A percentile compares a stretch with the other conserved stretches of the same genome.
Evolutionary conservation across 805 yeast species (phyloP).

Genomic region (Myxozyma neglecta): DNA sequence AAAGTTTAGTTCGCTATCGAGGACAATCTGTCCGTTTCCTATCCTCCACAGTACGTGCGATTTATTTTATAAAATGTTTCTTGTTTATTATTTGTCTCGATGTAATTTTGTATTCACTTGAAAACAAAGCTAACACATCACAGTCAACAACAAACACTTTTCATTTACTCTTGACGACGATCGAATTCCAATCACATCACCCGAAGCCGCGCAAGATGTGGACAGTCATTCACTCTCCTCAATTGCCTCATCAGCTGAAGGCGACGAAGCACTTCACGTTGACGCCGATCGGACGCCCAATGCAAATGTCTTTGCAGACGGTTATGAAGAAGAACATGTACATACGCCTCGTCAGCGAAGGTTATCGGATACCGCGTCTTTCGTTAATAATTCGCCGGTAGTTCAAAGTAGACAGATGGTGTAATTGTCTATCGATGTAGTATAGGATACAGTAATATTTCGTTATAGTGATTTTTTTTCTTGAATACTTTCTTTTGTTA

Average conservation of each 20-base stretch:
- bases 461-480: neutral
- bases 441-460: neutral
- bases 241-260: slow-evolving; percentile 6
- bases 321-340: neutral
- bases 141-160: neutral
- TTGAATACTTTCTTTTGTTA: no score
- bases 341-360: neutral
- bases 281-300: neutral
- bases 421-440: neutral
- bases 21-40: no score
- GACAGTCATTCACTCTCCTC: slow-evolving; percentile 5
- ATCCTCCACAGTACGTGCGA: no score
- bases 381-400: slow-evolving; percentile 9
- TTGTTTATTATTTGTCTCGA: no score
- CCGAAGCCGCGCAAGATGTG: neutral
- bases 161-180: slow-evolving; percentile 11
- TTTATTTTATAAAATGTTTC: no score
- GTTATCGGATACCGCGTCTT: slow-evolving; percentile 6
- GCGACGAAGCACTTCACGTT: neutral
- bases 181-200: slow-evolving; percentile 19
- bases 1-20: no score
- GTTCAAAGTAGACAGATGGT: slow-evolving; percentile 15
- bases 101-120: no score
- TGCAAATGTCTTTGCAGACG: neutral
- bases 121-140: neutral